Evolutionary conservation across 352 stramenopile species (phyloP), one percentile per base, ranked within the genome.

Genomic region (Aphanomyces euteiches): DNA sequence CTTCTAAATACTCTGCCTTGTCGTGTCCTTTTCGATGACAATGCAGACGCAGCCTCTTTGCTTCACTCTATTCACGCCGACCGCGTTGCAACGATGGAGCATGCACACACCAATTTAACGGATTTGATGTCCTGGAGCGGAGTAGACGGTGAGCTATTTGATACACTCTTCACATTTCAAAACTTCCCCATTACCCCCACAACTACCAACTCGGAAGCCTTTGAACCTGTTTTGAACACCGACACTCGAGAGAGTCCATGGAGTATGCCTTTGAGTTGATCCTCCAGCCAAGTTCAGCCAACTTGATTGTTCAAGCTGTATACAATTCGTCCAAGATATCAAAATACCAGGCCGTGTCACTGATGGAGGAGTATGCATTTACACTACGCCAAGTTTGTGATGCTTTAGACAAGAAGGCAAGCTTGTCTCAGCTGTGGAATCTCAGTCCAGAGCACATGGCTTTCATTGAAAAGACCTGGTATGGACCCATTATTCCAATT

Each of bases 91-190:
- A 41, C 21, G 54, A 61, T 61, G 54, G 13, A 37, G 13, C 54
- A 61, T 17, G 39, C 54, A 8, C 54, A 61, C 28, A 37, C 54
- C 5, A 40, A 37, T 12, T 36, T 61, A 37, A 17, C n/a, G 4
- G 54, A 61, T 17, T 15, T 61, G 28, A 61, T 45, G 54, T 37
- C 28, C 4, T 61, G 54, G 54, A 61, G 54, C 28, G 13, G 21
- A 34, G 12, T 57, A 7, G 48, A 34, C 7, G 48, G 19, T 21
- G 19, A 34, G 12, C 17, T 57, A 7, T 57, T 57, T 34, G 48
- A 57, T 21, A 57, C 48, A 21, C 17, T 57, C 7, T 57, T 57
- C 36, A 21, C 36, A 12, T 57, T 36, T 57, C 48, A 57, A 34
- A 57, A 57, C 48, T 57, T 57, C 15, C 48, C 48, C 12, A 36